Percentiles rank a stretch among this genome's conserved stretches.
phyloP scores from a whole-genome alignment of 371 early-diverging fungal species.

The Lichtheimia hyalospora region DNA sequence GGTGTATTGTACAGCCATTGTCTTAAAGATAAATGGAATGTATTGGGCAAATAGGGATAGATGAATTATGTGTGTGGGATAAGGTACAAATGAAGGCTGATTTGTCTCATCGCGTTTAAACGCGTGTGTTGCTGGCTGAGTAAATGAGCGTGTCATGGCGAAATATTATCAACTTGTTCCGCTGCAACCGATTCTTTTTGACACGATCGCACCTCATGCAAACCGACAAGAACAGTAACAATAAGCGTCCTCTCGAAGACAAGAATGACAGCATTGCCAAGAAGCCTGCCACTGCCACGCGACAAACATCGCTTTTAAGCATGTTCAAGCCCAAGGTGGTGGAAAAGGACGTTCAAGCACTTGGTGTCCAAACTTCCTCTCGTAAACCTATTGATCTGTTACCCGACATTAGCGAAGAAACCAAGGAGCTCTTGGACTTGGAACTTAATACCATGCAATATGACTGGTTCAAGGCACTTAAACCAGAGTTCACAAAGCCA shows the following conservation, averaged over 20 bases:
- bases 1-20: too few relatives aligned
- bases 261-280: conserved; percentile 7
- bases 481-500: conserved; percentile 70
- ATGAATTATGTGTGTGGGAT: too few relatives aligned
- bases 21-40: too few relatives aligned
- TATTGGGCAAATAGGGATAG: too few relatives aligned
- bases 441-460: conserved; percentile 73
- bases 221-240: conserved; percentile 21
- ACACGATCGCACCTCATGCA: background rate
- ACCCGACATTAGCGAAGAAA: conserved; percentile 34
- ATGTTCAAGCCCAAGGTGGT: conserved; percentile 34
- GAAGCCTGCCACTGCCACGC: conserved; percentile 18
- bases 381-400: conserved; percentile 16
- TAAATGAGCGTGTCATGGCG: too few relatives aligned
- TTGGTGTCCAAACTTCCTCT: background rate
- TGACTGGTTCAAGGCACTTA: conserved; percentile 77
- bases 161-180: too few relatives aligned
- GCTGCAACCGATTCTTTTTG: background rate
- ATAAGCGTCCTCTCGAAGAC: conserved; percentile 15
- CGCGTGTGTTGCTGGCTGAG: too few relatives aligned
- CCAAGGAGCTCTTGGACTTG: conserved; percentile 57
- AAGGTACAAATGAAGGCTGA: too few relatives aligned
- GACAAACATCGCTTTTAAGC: conserved; percentile 26
- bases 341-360: conserved; percentile 5
- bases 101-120: too few relatives aligned